Evolutionary conservation across 2,329 filamentous ascomycete species (phyloP).

Genomic region (Fusarium duplospermum): DNA sequence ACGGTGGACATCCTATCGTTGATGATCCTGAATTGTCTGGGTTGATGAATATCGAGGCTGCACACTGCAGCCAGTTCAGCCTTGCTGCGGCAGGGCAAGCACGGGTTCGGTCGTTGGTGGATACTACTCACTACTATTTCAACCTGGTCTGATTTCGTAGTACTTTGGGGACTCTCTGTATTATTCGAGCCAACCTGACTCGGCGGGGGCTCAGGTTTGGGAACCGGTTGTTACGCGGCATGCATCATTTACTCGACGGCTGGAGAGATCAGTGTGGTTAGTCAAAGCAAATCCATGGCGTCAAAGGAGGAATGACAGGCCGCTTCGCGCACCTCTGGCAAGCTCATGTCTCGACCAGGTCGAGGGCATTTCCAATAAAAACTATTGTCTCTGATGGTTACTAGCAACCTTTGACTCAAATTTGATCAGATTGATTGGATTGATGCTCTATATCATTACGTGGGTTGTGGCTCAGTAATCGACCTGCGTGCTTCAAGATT

Average conservation of each 20-base stretch:
- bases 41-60: neutral
- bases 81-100: neutral
- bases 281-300: neutral
- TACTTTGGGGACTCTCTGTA: neutral
- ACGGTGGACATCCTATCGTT: neutral
- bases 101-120: neutral
- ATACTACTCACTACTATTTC: neutral
- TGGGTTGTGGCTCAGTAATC: neutral
- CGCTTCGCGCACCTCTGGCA: neutral
- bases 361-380: neutral
- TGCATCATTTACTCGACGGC: neutral
- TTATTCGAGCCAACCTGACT: neutral
- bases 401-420: neutral
- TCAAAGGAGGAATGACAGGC: conserved; percentile 49
- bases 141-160: neutral
- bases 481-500: neutral
- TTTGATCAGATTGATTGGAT: neutral
- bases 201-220: too few relatives aligned
- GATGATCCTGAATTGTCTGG: neutral
- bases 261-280: neutral
- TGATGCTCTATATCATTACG: neutral
- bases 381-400: neutral
- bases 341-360: neutral
- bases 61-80: neutral
- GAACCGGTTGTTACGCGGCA: too few relatives aligned